Base-by-base conservation (phyloP, 176 grass and related monocot species). In the Raddia distichophylla region DNA sequence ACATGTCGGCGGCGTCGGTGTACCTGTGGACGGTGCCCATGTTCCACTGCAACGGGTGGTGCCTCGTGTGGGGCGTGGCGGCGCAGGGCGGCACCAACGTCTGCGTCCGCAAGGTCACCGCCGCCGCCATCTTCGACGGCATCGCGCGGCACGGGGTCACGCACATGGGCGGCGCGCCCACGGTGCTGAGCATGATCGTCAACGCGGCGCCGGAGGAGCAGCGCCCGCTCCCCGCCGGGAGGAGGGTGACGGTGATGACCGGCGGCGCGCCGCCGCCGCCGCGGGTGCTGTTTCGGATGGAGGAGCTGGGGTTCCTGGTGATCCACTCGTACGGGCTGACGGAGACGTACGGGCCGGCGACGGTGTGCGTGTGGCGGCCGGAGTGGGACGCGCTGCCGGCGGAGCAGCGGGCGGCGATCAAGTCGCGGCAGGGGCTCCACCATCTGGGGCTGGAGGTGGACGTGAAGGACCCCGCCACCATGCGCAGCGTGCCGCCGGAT, bases 21-120 rank as follows among this genome's bases (percentile, higher is more conserved):
- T 91, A 91, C 83, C 82, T 98, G 49, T 93, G 95, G 90, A 84
- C 86, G 13, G 90, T 98, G 61, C 95, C 90, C 51, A 93, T 98
- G 88, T 98, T 98, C 82, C 92, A 98, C 66, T 98, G 86, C 84
- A 95, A 95, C 57, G 95, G 95, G 6, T 93, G 92, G 95, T 95
- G 92, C 75, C 71, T 93, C 3, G 0, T 59, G 11, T 98, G 95
- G 95, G 90, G 88, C 52, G 75, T 98, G 10, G 95, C 88, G 19
- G 90, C 82, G 74, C 86, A 95, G 88, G 95, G 95, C 53, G 88
- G 92, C 52, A 88, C 78, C 22, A 98, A 82, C 60, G 55, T 98
- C 2, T 94, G 88, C 78, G 50, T 94, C 7, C 87, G 79, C 70
- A 93, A 51, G 71, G 92, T 98, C 5, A 80, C 46, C 11, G 82